These are phyloP conservation scores for Backusella psychrophila DNA, from an alignment of 192 early-diverging fungal genomes.

Conservation along the genomic window DNA sequence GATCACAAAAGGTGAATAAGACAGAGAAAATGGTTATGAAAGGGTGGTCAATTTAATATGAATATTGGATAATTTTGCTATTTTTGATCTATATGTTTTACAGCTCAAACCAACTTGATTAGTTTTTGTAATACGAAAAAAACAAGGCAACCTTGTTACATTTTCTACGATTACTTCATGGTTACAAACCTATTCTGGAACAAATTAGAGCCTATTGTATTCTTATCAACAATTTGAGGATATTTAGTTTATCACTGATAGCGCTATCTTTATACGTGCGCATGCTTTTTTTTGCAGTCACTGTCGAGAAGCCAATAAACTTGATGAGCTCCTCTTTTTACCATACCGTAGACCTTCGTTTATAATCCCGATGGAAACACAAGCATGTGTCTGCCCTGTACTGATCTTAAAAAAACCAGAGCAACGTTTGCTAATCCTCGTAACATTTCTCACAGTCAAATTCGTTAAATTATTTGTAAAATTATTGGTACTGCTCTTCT, in stretches of 20 bases:
- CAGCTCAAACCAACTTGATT: not conserved
- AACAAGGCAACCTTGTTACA: not conserved
- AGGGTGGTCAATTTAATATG: not conserved
- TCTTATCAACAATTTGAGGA: not conserved
- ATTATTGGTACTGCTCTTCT: not conserved
- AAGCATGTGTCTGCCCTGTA: not conserved
- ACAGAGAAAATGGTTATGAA: not conserved
- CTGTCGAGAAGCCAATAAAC: not conserved
- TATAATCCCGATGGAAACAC: conserved; percentile 1
- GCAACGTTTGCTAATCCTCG: not conserved
- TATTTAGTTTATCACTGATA: conserved; percentile 6
- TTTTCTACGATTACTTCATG: not conserved
- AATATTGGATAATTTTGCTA: conserved; percentile 2
- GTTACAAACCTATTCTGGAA: conserved; percentile 5
- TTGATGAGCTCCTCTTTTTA: not conserved
- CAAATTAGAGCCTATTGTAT: not conserved
- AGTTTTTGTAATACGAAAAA: not conserved
- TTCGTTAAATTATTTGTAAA: not conserved
- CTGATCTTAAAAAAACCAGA: not conserved
- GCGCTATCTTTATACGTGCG: not conserved
- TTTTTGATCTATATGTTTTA: not conserved
- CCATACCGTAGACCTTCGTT: not conserved
- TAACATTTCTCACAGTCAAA: not conserved
- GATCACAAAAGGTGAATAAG: not conserved
- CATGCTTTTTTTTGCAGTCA: not conserved